Evolutionary conservation across 2,329 filamentous ascomycete species (phyloP).

Genomic region (Diaporthe aspalathi): DNA sequence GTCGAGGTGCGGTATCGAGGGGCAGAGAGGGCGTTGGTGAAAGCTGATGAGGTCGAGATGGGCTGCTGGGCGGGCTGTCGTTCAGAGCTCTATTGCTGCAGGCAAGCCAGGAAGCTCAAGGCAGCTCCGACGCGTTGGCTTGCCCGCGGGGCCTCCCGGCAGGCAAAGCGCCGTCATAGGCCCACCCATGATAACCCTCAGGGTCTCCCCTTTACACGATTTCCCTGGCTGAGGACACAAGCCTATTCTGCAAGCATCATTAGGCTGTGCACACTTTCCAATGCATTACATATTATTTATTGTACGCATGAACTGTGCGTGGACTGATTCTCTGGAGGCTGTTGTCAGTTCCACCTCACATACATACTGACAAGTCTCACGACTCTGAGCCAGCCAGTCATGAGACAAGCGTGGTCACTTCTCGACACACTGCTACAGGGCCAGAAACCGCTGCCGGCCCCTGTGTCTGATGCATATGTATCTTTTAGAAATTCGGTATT

Average conservation of each 20-base stretch:
- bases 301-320: too few relatives aligned
- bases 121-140: conserved; percentile 59
- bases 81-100: conserved; percentile 16
- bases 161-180: conserved; percentile 31
- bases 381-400: too few relatives aligned
- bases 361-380: too few relatives aligned
- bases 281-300: background rate
- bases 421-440: background rate
- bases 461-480: background rate
- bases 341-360: too few relatives aligned
- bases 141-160: conserved; percentile 34
- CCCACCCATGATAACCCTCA: conserved; percentile 30
- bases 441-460: background rate
- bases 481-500: too few relatives aligned
- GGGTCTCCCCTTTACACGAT: background rate
- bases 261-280: background rate
- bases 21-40: conserved; percentile 23
- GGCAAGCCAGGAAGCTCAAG: conserved; percentile 50
- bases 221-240: background rate
- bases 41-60: conserved; percentile 18
- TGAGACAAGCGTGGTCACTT: background rate
- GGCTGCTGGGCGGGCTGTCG: conserved; percentile 45
- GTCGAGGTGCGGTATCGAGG: conserved; percentile 20
- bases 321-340: too few relatives aligned
- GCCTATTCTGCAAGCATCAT: background rate